These are phyloP conservation scores for Sicyos baderoa DNA, from an alignment of 306 rosid genomes.

Conservation along the genomic window DNA sequence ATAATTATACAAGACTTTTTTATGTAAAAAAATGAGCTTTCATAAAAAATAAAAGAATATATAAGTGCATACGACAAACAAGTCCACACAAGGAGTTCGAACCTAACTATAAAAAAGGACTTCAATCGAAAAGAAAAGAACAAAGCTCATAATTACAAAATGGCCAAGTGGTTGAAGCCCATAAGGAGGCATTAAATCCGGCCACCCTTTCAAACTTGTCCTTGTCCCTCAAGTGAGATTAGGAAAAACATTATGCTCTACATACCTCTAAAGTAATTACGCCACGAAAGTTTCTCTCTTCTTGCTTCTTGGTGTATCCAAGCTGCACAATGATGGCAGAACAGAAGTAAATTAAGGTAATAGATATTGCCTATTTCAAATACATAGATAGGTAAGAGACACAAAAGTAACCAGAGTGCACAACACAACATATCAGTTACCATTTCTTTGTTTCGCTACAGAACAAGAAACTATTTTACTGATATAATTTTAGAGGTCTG, in stretches of 20 bases:
- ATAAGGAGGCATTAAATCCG: too few species aligned
- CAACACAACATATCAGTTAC: too few species aligned
- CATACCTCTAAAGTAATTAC: conserved; percentile 87
- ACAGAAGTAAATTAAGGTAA: conserved; percentile 15
- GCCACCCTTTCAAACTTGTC: background rate
- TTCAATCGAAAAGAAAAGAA: background rate
- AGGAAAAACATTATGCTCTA: background rate
- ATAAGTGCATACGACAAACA: background rate
- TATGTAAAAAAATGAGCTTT: background rate
- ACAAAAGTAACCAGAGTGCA: background rate
- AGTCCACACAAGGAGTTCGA: background rate
- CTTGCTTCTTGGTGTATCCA: conserved; percentile 94
- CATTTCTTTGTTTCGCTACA: too few species aligned
- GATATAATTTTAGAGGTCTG: background rate
- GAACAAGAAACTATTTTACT: too few species aligned
- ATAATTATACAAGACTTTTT: background rate
- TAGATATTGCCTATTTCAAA: background rate
- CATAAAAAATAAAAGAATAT: background rate
- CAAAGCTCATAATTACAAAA: background rate
- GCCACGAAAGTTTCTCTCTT: conserved; percentile 83
- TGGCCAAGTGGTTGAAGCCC: background rate
- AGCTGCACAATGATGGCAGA: conserved; percentile 45
- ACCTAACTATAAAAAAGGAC: background rate
- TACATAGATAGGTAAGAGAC: background rate
- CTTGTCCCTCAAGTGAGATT: background rate